phyloP scores from a whole-genome alignment of 1,284 basidiomycete genomes.

The Microstroma glucosiphilum region DNA sequence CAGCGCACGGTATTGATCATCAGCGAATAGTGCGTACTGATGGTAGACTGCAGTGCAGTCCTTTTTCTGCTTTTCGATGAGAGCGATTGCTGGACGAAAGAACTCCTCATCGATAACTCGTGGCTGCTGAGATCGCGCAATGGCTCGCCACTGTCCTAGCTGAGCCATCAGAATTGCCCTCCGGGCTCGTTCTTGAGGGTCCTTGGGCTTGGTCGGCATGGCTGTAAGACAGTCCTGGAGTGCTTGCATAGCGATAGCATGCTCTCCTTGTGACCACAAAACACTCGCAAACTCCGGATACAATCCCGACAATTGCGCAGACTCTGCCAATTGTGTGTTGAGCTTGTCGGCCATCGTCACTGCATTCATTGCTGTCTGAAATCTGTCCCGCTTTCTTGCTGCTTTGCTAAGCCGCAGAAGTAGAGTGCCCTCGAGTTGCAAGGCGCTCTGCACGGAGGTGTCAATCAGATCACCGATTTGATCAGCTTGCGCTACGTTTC shows the following conservation, averaged over 20 bases:
- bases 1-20: conserved; percentile 71
- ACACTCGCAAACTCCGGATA: conserved; percentile 79
- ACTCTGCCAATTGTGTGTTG: conserved; percentile 30
- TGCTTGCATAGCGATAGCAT: conserved; percentile 72
- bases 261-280: conserved; percentile 80
- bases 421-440: conserved; percentile 64
- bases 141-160: conserved; percentile 74
- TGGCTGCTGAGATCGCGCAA: conserved; percentile 76
- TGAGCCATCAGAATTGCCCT: conserved; percentile 56
- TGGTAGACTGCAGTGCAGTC: conserved; percentile 63
- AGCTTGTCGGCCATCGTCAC: conserved; percentile 63
- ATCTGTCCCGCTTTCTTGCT: conserved; percentile 65
- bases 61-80: conserved; percentile 12
- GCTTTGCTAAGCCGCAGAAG: conserved; percentile 68
- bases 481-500: conserved; percentile 62
- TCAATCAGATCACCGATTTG: conserved; percentile 67
- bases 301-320: conserved; percentile 53
- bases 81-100: conserved; percentile 62
- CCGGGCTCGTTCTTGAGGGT: conserved; percentile 23
- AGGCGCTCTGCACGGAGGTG: conserved; percentile 58
- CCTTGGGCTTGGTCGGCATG: conserved; percentile 16
- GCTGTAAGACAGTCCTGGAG: conserved; percentile 55
- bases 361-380: conserved; percentile 80
- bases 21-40: conserved; percentile 80
- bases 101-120: conserved; percentile 66